Evolutionary conservation across 129 eudicot genomes (phyloP).

Genomic region (Escallonia herrerae): DNA sequence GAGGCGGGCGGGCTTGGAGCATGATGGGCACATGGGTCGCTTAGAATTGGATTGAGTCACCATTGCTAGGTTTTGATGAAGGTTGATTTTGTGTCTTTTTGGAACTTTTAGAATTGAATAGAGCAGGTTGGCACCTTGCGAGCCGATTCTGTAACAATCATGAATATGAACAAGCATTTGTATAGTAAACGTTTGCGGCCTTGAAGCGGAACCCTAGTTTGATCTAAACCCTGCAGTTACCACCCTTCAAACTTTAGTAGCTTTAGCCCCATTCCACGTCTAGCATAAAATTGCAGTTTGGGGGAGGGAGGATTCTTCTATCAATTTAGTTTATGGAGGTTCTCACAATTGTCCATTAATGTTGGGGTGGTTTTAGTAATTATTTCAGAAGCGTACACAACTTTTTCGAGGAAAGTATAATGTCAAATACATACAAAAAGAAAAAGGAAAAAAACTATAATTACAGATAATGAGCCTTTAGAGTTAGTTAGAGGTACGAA

Average conservation of each 20-base stretch:
- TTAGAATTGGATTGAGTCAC: slow-evolving; percentile 26
- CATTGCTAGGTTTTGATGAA: slow-evolving; percentile 37
- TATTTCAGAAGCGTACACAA: too few relatives aligned
- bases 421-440: too few relatives aligned
- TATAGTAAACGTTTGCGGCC: background rate
- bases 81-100: background rate
- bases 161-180: slow-evolving; percentile 20
- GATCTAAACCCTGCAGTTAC: background rate
- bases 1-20: slow-evolving; percentile 54
- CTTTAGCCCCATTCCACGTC: too few relatives aligned
- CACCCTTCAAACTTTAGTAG: background rate
- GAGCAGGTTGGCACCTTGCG: slow-evolving; percentile 14
- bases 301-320: too few relatives aligned
- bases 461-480: too few relatives aligned
- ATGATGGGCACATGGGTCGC: slow-evolving; percentile 77
- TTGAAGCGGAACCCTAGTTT: background rate
- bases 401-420: too few relatives aligned
- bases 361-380: too few relatives aligned
- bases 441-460: too few relatives aligned
- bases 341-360: too few relatives aligned
- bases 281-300: too few relatives aligned
- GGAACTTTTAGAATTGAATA: slow-evolving; percentile 19
- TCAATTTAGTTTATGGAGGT: too few relatives aligned
- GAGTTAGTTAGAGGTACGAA: too few relatives aligned
- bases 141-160: slow-evolving; percentile 7